A percentile compares a stretch with the other conserved stretches of the same genome.
Conservation (phyloP, 2,329 filamentous ascomycete species). For the Xylaria arbuscula region DNA sequence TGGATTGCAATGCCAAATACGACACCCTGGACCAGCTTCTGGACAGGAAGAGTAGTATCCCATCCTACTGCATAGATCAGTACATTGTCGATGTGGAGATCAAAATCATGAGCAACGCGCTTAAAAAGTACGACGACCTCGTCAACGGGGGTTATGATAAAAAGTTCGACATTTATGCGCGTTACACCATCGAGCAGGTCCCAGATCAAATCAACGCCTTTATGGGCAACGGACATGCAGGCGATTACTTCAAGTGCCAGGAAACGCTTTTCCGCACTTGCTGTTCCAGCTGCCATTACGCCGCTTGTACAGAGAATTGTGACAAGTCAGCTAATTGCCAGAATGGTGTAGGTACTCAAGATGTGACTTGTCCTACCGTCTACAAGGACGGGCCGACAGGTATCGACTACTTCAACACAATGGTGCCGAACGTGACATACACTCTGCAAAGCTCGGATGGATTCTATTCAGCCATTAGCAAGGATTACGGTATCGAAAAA, state of each 20-base stretch:
- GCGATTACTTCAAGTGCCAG: constrained; percentile 39
- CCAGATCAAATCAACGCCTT: constrained; percentile 32
- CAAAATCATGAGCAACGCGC: constrained; percentile 18
- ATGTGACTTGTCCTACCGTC: constrained; percentile 28
- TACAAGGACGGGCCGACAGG: constrained; percentile 3
- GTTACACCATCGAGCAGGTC: constrained; percentile 30
- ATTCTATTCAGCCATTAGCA: constrained; percentile 39
- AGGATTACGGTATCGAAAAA: constrained; percentile 40
- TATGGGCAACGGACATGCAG: constrained; percentile 37
- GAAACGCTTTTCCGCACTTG: constrained; percentile 23
- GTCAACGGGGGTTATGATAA: constrained; percentile 42
- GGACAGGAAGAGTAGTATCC: constrained; percentile 4
- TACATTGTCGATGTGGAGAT: constrained; percentile 31
- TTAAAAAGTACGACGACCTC: constrained; percentile 39
- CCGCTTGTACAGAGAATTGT: constrained; percentile 11
- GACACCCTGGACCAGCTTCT: constrained; percentile 18
- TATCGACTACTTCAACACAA: constrained; percentile 20
- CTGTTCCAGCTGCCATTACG: constrained; percentile 27
- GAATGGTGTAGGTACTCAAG: constrained; percentile 2
- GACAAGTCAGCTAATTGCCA: constrained; percentile 30
- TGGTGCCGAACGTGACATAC: constrained; percentile 32
- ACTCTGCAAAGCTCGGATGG: constrained; percentile 37
- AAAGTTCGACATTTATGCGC: constrained; percentile 42
- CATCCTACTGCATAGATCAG: constrained; percentile 27
- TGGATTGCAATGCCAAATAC: constrained; percentile 9